phyloP scores from a whole-genome alignment of 1,139 yeast species.

The Meyerozyma guilliermondii region DNA sequence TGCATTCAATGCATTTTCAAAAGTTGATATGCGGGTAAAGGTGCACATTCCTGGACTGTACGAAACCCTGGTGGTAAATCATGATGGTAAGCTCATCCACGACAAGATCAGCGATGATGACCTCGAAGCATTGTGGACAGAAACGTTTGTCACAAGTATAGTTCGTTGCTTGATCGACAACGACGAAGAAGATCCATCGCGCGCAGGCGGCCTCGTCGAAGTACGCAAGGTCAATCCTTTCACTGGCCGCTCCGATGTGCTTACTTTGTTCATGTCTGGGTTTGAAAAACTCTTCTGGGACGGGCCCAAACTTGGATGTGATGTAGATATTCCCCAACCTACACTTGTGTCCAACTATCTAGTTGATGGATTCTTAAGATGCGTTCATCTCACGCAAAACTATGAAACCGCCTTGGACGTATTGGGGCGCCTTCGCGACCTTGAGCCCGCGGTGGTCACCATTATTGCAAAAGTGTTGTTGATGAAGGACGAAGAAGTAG shows the following conservation, averaged over 20 bases:
- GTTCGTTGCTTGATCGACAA: slow-evolving; percentile 67
- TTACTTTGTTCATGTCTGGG: slow-evolving; percentile 52
- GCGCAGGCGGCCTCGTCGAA: slow-evolving; percentile 49
- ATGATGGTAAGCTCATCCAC: slow-evolving; percentile 40
- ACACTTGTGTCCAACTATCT: slow-evolving; percentile 66
- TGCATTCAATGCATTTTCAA: slow-evolving; percentile 45
- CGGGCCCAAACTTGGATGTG: slow-evolving; percentile 64
- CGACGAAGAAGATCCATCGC: slow-evolving; percentile 57
- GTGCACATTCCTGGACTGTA: slow-evolving; percentile 47
- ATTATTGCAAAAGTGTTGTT: slow-evolving; percentile 51
- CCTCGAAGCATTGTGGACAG: slow-evolving; percentile 49
- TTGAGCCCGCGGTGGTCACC: slow-evolving; percentile 50
- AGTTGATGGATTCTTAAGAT: slow-evolving; percentile 66
- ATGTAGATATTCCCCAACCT: slow-evolving; percentile 66
- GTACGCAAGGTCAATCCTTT: slow-evolving; percentile 55
- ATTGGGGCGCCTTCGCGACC: slow-evolving; percentile 37
- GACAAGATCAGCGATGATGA: slow-evolving; percentile 34
- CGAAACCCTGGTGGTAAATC: slow-evolving; percentile 41
- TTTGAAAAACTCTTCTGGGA: slow-evolving; percentile 61
- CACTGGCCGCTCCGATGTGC: slow-evolving; percentile 35
- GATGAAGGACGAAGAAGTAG: slow-evolving; percentile 67
- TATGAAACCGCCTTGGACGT: slow-evolving; percentile 55
- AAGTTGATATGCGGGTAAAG: slow-evolving; percentile 24
- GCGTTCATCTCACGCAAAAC: slow-evolving; percentile 61
- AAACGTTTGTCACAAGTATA: slow-evolving; percentile 62